These are phyloP conservation scores for Pseudozyma sp. DNA, from an alignment of 1,284 basidiomycete genomes.

Conservation along the genomic window DNA sequence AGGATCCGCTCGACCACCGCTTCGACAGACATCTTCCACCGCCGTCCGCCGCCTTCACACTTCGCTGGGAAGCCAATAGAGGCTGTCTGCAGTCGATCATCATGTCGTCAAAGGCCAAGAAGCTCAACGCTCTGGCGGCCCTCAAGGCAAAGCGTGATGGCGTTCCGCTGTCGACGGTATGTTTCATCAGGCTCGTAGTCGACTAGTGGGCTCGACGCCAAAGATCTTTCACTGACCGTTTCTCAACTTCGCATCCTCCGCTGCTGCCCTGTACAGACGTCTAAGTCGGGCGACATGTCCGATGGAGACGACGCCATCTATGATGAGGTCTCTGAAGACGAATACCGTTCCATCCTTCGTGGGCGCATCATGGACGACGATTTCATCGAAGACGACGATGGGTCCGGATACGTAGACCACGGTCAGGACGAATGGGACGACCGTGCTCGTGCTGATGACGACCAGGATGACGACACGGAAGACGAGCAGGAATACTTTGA, in stretches of 20 bases:
- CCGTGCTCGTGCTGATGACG: slow-evolving; percentile 50
- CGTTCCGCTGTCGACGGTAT: slow-evolving; percentile 25
- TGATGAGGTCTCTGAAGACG: slow-evolving; percentile 90
- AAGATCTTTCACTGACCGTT: slow-evolving; percentile 1
- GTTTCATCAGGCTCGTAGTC: not conserved
- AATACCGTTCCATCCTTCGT: slow-evolving; percentile 87
- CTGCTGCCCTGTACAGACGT: slow-evolving; percentile 2
- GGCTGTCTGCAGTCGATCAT: not conserved
- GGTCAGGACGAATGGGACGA: slow-evolving; percentile 89
- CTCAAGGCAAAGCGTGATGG: slow-evolving; percentile 64
- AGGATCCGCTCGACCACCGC: too few species aligned
- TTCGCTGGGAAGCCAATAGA: not conserved
- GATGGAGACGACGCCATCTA: slow-evolving; percentile 75
- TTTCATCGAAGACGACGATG: slow-evolving; percentile 91
- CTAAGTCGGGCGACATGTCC: slow-evolving; percentile 24
- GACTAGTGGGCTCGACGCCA: not conserved
- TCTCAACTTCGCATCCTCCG: not conserved
- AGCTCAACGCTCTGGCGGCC: slow-evolving; percentile 62
- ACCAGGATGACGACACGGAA: slow-evolving; percentile 70
- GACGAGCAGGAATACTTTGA: slow-evolving; percentile 65
- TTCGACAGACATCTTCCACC: too few species aligned
- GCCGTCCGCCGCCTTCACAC: not conserved
- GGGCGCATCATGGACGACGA: slow-evolving; percentile 89
- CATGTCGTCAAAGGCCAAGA: slow-evolving; percentile 57
- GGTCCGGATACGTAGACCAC: slow-evolving; percentile 91